Evolutionary conservation across 2,329 filamentous ascomycete species (phyloP), one percentile per base, ranked within the genome.

Genomic region (Neonectria hederae): DNA sequence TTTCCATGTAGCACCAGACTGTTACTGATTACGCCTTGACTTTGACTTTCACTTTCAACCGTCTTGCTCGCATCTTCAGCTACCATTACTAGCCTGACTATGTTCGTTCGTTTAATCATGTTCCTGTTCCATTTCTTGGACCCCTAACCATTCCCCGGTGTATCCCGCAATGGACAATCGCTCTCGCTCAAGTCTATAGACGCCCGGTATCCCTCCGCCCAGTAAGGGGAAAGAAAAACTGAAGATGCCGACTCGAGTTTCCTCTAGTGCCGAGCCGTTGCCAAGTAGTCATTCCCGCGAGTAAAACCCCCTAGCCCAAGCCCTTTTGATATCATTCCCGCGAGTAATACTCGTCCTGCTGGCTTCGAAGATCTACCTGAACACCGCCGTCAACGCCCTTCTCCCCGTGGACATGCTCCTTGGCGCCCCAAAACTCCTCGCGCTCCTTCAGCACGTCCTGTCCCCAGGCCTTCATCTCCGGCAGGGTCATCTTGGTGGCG

Each of bases 391-490:
- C 63, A 9, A 78, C 72, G 11, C 82, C 83, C 24, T 76, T 75
- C 58, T 85, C 82, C 9, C 84, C 83, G 14, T 83, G 78, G 8
- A 84, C 76, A 52, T 85, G 83, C 38, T 73, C 73, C 73, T 84
- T 81, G 21, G 76, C 76, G 30, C 81, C 83, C 93, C 93, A 97
- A 73, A 93, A 90, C 30, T 81, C 84, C 70, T 90, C 85, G 60
- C 94, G 85, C 83, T 98, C 95, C 71, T 83, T 82, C 68, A 98
- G 81, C 30, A 97, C 82, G 68, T 93, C 89, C 26, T 86, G 83
- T 0, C 90, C 91, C 95, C 95, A 98, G 13, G 82, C 86, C 81
- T 90, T 88, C 70, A 94, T 91, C 81, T 97, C 95, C 0, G 89
- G 87, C 69, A 97, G 83, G 59, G 86, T 84, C 70, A 98, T 90